Base-by-base conservation (phyloP, 345 rosid species). In the Gossypium herbaceum region DNA sequence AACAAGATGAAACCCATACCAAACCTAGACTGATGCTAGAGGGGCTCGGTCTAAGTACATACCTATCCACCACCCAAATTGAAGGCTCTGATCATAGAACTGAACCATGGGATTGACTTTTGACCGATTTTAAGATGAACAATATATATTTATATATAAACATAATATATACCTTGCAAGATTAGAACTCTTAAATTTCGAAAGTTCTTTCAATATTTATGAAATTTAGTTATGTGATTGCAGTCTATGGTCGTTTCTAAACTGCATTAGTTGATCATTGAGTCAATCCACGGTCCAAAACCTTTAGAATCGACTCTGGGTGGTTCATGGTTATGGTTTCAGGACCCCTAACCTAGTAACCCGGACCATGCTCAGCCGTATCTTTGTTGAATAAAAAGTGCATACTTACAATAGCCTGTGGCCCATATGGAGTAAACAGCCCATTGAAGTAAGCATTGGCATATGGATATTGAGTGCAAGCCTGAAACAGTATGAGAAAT, bases 381-480 rank as follows among this genome's bases (percentile, higher is more conserved):
- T 16, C 56, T 17, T 12, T 7, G 12, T 20, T 12, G 34, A 51
- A 15, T 44, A 45, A 52, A 52, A 16, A 15, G 56, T 16, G 56
- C 55, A 39, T 45, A 45, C 92, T 83, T 74, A 88, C 92, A 29
- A 85, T 29, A 55, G 86, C 70, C 62, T 79, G 85, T 10, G 78
- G 84, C 62, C 83, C 87, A 68, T 82, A 82, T 13, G 90, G 80
- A 73, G 76, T 65, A 73, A 77, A 74, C 10, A 79, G 24, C 15
- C 85, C 85, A 39, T 83, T 78, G 29, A 47, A 77, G 68, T 83
- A 87, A 70, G 89, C 90, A 75, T 88, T 89, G 63, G 83, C 83
- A 82, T 76, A 83, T 68, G 82, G 89, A 77, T 81, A 34, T 0
- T 86, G 85, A 72, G 84, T 9, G 13, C 51, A 71, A 68, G 81